These are phyloP conservation scores for Pterulicium gracile DNA, from an alignment of 1,284 basidiomycete species.

Conservation along the genomic window DNA sequence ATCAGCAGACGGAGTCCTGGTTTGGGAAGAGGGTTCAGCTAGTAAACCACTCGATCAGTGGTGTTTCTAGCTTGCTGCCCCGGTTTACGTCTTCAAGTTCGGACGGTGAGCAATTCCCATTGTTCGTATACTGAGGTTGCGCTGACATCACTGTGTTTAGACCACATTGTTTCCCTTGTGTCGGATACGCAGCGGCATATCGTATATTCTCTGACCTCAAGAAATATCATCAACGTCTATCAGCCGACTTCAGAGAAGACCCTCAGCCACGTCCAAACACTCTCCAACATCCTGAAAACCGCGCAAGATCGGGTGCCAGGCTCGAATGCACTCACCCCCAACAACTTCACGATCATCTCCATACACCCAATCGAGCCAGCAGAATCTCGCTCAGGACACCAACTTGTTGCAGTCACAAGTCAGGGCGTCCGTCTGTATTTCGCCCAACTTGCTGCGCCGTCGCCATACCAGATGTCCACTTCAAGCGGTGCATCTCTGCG, in stretches of 20 bases:
- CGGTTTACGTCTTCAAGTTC: slow-evolving; percentile 38
- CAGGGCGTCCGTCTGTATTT: slow-evolving; percentile 80
- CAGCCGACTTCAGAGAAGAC: slow-evolving; percentile 48
- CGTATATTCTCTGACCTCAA: slow-evolving; percentile 66
- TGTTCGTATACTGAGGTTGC: not conserved
- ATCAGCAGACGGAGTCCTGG: slow-evolving; percentile 89
- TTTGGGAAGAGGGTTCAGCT: slow-evolving; percentile 80
- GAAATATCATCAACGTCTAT: slow-evolving; percentile 63
- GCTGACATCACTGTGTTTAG: slow-evolving; percentile 28
- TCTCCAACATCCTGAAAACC: slow-evolving; percentile 57
- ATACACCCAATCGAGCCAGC: slow-evolving; percentile 53
- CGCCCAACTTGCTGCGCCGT: slow-evolving; percentile 38
- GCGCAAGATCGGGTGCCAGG: slow-evolving; percentile 70
- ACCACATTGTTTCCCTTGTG: slow-evolving; percentile 57
- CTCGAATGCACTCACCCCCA: slow-evolving; percentile 56
- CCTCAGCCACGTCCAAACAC: slow-evolving; percentile 55
- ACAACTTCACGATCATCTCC: slow-evolving; percentile 53
- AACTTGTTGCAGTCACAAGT: slow-evolving; percentile 71
- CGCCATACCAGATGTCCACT: slow-evolving; percentile 27
- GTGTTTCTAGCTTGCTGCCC: slow-evolving; percentile 66
- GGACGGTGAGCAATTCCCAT: not conserved
- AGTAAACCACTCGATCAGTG: slow-evolving; percentile 70
- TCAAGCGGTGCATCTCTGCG: slow-evolving; percentile 41
- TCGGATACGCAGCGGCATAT: slow-evolving; percentile 56
- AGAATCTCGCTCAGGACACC: slow-evolving; percentile 56